These are phyloP conservation scores for Fusarium anguioides DNA, from an alignment of 2,329 filamentous ascomycete genomes.

Conservation along the genomic window DNA sequence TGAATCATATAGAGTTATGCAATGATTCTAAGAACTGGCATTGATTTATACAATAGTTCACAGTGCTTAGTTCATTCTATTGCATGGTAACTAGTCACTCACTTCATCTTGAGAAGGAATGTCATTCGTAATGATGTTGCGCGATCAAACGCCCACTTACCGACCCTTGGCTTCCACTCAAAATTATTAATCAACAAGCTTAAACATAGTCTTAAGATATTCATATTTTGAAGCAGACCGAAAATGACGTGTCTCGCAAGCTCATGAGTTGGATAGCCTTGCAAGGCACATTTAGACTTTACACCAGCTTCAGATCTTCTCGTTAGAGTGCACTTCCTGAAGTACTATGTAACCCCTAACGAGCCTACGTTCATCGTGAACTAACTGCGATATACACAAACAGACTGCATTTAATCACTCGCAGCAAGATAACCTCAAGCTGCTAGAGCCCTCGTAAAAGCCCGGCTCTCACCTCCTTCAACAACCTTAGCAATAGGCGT, in stretches of 20 bases:
- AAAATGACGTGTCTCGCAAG: background rate
- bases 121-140: background rate
- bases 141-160: background rate
- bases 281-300: background rate
- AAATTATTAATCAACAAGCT: background rate
- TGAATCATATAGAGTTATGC: background rate
- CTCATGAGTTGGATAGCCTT: background rate
- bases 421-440: slow-evolving; percentile 18
- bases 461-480: slow-evolving; percentile 65
- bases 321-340: background rate
- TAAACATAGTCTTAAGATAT: background rate
- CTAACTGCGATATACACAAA: background rate
- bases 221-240: background rate
- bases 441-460: slow-evolving; percentile 62
- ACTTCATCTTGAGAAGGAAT: background rate
- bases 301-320: background rate
- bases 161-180: no score
- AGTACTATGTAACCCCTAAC: no score
- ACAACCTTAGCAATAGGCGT: slow-evolving; percentile 67
- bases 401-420: background rate
- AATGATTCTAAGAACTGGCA: no score
- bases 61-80: no score
- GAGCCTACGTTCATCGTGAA: background rate
- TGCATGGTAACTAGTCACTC: no score
- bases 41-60: no score